phyloP scores from a whole-genome alignment of 2,329 filamentous ascomycete species.

The Sclerotiophoma versabilis region DNA sequence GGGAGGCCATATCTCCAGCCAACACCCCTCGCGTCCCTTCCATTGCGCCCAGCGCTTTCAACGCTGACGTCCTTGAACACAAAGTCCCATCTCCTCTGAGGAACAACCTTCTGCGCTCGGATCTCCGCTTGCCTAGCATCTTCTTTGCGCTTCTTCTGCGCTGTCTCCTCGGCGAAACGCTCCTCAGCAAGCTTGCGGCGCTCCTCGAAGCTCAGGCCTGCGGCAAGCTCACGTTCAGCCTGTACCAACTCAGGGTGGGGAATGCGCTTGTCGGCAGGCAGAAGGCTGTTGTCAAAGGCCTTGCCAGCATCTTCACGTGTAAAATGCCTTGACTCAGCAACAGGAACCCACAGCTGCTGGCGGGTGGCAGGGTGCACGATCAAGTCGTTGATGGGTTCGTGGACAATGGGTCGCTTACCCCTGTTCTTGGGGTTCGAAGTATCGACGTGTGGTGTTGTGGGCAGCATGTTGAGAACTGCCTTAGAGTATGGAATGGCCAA shows the following conservation, averaged over 20 bases:
- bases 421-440: slow-evolving; percentile 35
- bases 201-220: slow-evolving; percentile 45
- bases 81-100: slow-evolving; percentile 65
- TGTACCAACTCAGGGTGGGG: slow-evolving; percentile 67
- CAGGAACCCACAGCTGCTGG: slow-evolving; percentile 67
- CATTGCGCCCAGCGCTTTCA: slow-evolving; percentile 62
- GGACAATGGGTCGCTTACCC: slow-evolving; percentile 50
- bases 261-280: slow-evolving; percentile 69
- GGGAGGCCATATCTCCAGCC: slow-evolving; percentile 69
- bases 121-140: slow-evolving; percentile 55
- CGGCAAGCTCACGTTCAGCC: slow-evolving; percentile 48
- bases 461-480: slow-evolving; percentile 82
- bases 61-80: slow-evolving; percentile 65
- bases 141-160: slow-evolving; percentile 50
- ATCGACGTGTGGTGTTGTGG: slow-evolving; percentile 61
- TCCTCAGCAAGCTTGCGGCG: slow-evolving; percentile 41
- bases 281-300: slow-evolving; percentile 65
- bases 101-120: slow-evolving; percentile 53
- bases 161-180: slow-evolving; percentile 36
- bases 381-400: slow-evolving; percentile 71
- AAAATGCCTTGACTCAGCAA: slow-evolving; percentile 69
- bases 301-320: slow-evolving; percentile 70
- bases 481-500: slow-evolving; percentile 78
- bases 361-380: slow-evolving; percentile 63
- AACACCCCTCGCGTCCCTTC: slow-evolving; percentile 60